These are phyloP conservation scores for Moricandia arvensis DNA, from an alignment of 345 rosid genomes.

Conservation along the genomic window DNA sequence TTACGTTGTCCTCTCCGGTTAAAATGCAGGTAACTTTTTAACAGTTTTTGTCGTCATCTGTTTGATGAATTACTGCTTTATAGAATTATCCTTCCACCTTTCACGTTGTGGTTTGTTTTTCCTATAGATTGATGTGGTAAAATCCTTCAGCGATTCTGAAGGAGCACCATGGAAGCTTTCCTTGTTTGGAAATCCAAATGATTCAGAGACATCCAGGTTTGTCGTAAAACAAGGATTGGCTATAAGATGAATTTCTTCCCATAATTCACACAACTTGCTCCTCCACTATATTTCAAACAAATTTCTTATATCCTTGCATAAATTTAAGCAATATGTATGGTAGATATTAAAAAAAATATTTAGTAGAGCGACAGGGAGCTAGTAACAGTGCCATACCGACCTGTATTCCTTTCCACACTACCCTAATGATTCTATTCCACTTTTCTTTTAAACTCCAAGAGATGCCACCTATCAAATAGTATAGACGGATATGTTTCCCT, in stretches of 20 bases:
- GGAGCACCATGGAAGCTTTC: slow-evolving; percentile 91
- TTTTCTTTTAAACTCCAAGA: not conserved
- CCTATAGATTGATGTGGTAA: slow-evolving; percentile 78
- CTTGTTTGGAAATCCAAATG: slow-evolving; percentile 96
- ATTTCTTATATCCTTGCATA: slow-evolving; percentile 1
- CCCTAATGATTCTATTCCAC: not conserved
- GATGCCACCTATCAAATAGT: not conserved
- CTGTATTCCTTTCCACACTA: not conserved
- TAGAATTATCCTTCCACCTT: slow-evolving; percentile 3
- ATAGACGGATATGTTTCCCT: not conserved
- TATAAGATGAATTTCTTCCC: not conserved
- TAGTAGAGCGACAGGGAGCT: not conserved
- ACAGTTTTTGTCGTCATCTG: slow-evolving; percentile 4
- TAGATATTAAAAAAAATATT: not conserved
- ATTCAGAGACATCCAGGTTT: slow-evolving; percentile 90
- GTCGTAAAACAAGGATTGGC: slow-evolving; percentile 15
- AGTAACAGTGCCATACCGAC: not conserved
- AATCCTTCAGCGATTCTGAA: slow-evolving; percentile 75
- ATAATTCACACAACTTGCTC: not conserved
- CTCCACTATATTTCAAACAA: not conserved
- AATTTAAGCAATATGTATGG: slow-evolving; percentile 4
- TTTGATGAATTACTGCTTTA: not conserved
- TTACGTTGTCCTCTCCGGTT: slow-evolving; percentile 80
- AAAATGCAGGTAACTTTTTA: slow-evolving; percentile 64
- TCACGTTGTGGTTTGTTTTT: slow-evolving; percentile 15